Evolutionary conservation across 345 rosid genomes (phyloP).

Genomic region (Salix viminalis): DNA sequence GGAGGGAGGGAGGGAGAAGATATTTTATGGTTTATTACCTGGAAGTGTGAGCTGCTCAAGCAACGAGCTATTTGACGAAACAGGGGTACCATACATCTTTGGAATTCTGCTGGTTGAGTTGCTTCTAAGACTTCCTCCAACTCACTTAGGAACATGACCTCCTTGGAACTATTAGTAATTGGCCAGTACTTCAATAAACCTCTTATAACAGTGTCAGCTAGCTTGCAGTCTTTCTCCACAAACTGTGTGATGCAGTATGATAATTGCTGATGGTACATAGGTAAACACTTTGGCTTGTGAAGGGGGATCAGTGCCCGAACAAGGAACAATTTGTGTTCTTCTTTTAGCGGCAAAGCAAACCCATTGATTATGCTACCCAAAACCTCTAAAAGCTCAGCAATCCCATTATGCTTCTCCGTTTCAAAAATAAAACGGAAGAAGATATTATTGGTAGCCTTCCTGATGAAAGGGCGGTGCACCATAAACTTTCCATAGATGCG

Average conservation of each 20-base stretch:
- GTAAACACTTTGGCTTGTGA: slow-evolving; percentile 65
- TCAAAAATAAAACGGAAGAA: slow-evolving; percentile 61
- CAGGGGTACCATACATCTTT: slow-evolving; percentile 61
- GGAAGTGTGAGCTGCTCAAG: slow-evolving; percentile 69
- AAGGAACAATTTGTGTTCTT: slow-evolving; percentile 68
- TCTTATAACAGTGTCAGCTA: slow-evolving; percentile 55
- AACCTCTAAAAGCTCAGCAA: slow-evolving; percentile 65
- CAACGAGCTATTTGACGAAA: slow-evolving; percentile 65
- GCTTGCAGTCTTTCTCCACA: slow-evolving; percentile 70
- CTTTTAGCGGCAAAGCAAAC: slow-evolving; percentile 70
- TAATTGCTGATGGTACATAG: slow-evolving; percentile 66
- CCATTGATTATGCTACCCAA: slow-evolving; percentile 76
- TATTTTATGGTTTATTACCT: slow-evolving; percentile 38
- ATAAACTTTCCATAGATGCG: slow-evolving; percentile 69
- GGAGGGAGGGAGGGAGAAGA: neutral
- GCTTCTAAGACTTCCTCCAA: slow-evolving; percentile 71
- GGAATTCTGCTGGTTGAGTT: slow-evolving; percentile 66
- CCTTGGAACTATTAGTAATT: slow-evolving; percentile 63
- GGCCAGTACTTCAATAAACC: slow-evolving; percentile 71
- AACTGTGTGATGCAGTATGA: slow-evolving; percentile 63
- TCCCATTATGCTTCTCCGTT: slow-evolving; percentile 71
- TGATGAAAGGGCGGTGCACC: slow-evolving; percentile 68
- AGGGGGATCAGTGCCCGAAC: slow-evolving; percentile 62
- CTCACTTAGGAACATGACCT: slow-evolving; percentile 66
- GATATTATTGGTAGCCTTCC: slow-evolving; percentile 64